Evolutionary conservation across 2,329 filamentous ascomycete species (phyloP), one percentile per base, ranked within the genome.

Genomic region (Penicillium psychrosexuale): DNA sequence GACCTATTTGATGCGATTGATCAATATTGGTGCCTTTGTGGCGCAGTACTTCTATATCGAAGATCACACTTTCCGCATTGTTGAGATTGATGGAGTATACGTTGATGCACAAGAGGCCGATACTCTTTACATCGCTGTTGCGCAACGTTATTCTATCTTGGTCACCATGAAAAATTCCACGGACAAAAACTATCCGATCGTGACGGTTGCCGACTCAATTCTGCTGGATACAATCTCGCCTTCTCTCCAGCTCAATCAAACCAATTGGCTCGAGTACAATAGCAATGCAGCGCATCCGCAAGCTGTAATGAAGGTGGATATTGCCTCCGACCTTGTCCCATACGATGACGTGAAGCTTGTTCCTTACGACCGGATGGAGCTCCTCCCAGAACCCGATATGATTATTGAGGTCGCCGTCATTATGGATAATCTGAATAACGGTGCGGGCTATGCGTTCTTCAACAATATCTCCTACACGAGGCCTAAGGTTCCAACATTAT

Each of bases 311-410:
- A 64, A 56, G 0, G 63, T 69, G 12, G 61, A 62, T 1, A 52
- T 40, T 15, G 47, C 64, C n/a, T 58, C 59, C 43, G 80, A 82
- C 4, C 84, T 91, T 44, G 75, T 86, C 19, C 80, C 84, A 0
- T 87, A 87, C 56, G 90, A 96, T 66, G 91, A 96, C 67, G 84
- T 88, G 59, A 79, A 74, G 0, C 81, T 96, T 0, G 79, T 87
- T 1, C 88, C 91, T 0, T 78, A 82, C 51, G 90, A 95, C 65
- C 81, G 82, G 45, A 77, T 84, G 72, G 75, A 79, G 9, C 76
- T 87, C 2, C 80, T 87, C 5, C 78, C 81, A 2, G 77, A 84
- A 5, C 85, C 89, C 0, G 84, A 88, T 11, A 9, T 60, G 5
- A 58, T 54, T 4, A 61, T 70, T 80, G 84, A 59, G 2, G 78